These are phyloP conservation scores for Ramaria sp. DNA, from an alignment of 768 basidiomycete species.

Conservation along the genomic window DNA sequence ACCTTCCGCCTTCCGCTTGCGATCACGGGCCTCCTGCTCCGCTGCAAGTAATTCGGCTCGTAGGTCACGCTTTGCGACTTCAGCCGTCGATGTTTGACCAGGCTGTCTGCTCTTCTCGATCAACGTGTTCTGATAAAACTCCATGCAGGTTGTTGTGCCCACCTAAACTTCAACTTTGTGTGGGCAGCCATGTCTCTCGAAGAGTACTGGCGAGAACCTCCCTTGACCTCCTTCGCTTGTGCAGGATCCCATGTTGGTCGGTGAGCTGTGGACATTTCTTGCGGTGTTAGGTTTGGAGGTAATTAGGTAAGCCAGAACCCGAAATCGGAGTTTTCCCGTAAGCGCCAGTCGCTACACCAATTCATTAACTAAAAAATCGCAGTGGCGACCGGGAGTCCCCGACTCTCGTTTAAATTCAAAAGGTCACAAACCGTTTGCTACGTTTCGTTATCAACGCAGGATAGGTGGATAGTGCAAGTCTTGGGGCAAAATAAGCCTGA, in stretches of 20 bases:
- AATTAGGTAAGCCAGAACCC: not conserved
- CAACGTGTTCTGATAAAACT: not conserved
- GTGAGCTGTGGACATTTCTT: constrained; percentile 76
- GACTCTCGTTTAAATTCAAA: no score
- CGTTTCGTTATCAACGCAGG: no score
- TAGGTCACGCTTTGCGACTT: constrained; percentile 72
- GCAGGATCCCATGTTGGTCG: constrained; percentile 98
- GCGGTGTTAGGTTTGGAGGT: not conserved
- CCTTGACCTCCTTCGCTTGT: constrained; percentile 84
- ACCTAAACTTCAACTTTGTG: constrained; percentile 98
- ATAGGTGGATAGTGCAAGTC: no score
- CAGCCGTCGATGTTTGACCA: constrained; percentile 74
- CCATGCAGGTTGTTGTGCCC: constrained; percentile 14
- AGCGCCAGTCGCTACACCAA: no score
- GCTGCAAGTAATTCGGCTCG: constrained; percentile 74
- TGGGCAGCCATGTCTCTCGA: constrained; percentile 90
- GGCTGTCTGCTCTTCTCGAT: constrained; percentile 45
- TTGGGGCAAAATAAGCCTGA: no score
- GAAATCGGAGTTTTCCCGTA: no score
- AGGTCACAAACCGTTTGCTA: no score
- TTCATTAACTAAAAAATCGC: no score
- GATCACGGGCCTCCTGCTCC: constrained; percentile 77
- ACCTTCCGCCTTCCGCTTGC: constrained; percentile 89
- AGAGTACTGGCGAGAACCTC: constrained; percentile 86
- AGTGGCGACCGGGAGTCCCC: no score